Evolutionary conservation across 2,329 filamentous ascomycete genomes (phyloP), one percentile per base, ranked within the genome.

Genomic region (Pseudogymnoascus sp.): DNA sequence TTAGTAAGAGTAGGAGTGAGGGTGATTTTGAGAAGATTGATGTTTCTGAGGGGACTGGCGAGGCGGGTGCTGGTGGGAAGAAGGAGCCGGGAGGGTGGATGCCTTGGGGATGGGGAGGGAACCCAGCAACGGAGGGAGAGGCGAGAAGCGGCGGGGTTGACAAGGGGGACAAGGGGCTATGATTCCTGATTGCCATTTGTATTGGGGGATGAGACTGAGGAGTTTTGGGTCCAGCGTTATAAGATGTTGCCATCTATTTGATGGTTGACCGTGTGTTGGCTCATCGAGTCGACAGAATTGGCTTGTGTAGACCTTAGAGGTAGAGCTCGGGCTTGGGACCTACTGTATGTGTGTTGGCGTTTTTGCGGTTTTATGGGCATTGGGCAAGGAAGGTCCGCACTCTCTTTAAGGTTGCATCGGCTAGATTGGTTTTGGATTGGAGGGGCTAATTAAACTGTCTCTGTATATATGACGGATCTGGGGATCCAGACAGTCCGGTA

Each of bases 1-100:
- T 96, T 68, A 87, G 84, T 68, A 93, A 93, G 76, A 93, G 89
- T 70, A 85, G 86, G 65, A 95, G 90, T 72, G 91, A 96, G 71
- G 57, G 83, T 18, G 93, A 96, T 68, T 97, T 97, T 70, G 91
- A 96, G 70, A 89, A 90, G 72, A 90, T 95, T 66, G 89, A 94
- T 64, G 85, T 86, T 15, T 68, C 30, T 12, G 63, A 63, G 25
- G 61, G 64, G 59, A 33, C 75, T 25, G 64, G 67, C 57, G 63
- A 70, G 62, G 67, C 76, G 64, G 64, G 67, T 64, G 62, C 66
- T 63, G 61, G 65, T 63, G 58, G 69, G 62, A 57, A 61, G 47
- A 60, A 59, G 28, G 60, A 60, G 53, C 72, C 72, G 64, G 75
- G 75, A 1, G 71, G 74, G 4, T 81, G 78, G 78, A 74, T 80